Evolutionary conservation across 768 basidiomycete species (phyloP), one percentile per base, ranked within the genome.

Genomic region (Tulasnella sp.): DNA sequence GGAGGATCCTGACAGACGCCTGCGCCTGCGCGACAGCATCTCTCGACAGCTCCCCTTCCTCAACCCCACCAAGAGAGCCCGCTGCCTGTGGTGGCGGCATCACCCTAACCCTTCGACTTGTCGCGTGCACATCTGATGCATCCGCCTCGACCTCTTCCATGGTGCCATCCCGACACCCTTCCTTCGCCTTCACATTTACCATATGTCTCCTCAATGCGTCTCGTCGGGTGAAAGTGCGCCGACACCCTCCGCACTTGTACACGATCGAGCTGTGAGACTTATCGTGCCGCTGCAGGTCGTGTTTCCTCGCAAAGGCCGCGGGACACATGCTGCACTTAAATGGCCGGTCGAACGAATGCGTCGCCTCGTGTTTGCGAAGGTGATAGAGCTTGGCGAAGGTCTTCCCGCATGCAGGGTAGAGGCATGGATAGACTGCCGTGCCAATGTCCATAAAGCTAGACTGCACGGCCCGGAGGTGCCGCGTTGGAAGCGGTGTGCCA

Each of bases 381-480:
- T 74, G 78, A 68, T 81, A 84, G 11, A 87, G 74, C 10, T 83
- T 80, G 48, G 80, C 77, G 67, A 90, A 89, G 4, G 74, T 79
- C 71, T 85, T 87, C 60, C 70, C 73, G 67, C 87, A 90, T 30
- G 77, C 73, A 25, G 76, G 71, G 17, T 80, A 73, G n/a, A 81
- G 75, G 67, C 87, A 90, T 3, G 87, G 87, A 65, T 87, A 82
- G n/a, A 88, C 84, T 7, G 85, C 84, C 11, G 85, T 83, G 61
- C 61, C 61, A 30, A 57, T 89, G 85, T 22, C 70, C 76, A 50
- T 66, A 34, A 59, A 59, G 38, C 46, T 59, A 46, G 42, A 27
- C 27, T 56, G 54, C 21, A 56, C 29, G 42, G 54, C 24, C 60
- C 68, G 69, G 31, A 69, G 67, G 55, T 68, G 71, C 44, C 67